Evolutionary conservation across 805 yeast species (phyloP).

Genomic region (Candida ponderosae): DNA sequence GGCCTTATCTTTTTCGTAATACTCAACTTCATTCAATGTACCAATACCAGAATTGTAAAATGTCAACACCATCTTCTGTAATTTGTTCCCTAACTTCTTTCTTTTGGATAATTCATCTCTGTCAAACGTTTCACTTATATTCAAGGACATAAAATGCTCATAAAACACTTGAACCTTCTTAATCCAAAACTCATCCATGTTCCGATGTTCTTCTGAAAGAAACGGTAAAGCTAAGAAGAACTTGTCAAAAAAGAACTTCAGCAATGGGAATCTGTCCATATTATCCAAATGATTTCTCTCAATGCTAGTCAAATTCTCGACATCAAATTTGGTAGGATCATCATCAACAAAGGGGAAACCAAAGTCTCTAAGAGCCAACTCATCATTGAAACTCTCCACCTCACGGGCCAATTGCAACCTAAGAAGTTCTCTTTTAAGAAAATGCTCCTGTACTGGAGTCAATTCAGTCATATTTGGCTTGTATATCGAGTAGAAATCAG

Average conservation of each 20-base stretch:
- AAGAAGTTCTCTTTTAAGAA: conserved; percentile 75
- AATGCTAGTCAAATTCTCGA: not conserved
- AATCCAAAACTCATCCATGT: conserved; percentile 68
- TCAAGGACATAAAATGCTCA: conserved; percentile 67
- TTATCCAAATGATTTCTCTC: conserved; percentile 5
- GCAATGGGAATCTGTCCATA: conserved; percentile 50
- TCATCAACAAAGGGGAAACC: conserved; percentile 67
- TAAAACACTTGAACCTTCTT: conserved; percentile 72
- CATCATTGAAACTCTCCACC: conserved; percentile 48
- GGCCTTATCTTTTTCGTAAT: conserved; percentile 29
- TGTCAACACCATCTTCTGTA: conserved; percentile 56
- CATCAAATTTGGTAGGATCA: conserved; percentile 27
- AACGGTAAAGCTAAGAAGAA: conserved; percentile 73
- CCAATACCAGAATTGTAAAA: conserved; percentile 71
- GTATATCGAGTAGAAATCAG: not conserved
- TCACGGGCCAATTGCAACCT: conserved; percentile 57
- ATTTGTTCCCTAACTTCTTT: conserved; percentile 49
- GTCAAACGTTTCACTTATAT: conserved; percentile 66
- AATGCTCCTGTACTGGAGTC: conserved; percentile 72
- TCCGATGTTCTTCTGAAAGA: conserved; percentile 33
- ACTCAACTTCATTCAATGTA: conserved; percentile 47
- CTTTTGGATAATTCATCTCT: conserved; percentile 71
- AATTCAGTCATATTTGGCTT: conserved; percentile 13
- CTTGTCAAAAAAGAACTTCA: conserved; percentile 55
- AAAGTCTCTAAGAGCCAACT: conserved; percentile 55